phyloP scores from a whole-genome alignment of 1,139 yeast species.

The Torulaspora pretoriensis region DNA sequence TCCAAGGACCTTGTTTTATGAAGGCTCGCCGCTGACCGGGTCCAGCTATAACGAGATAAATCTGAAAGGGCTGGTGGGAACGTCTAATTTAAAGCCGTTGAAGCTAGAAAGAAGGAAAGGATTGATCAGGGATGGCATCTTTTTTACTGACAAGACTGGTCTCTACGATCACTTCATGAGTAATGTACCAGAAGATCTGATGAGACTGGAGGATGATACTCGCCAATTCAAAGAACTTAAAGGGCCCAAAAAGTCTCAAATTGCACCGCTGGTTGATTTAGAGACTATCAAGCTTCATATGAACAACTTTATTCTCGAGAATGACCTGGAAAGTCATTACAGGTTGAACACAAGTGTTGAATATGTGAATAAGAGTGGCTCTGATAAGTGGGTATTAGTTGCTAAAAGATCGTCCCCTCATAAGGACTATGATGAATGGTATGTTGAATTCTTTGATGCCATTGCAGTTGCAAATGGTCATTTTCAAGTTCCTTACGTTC shows the following conservation, averaged over 20 bases:
- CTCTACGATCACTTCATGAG: constrained; percentile 16
- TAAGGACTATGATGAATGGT: constrained; percentile 27
- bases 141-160: constrained; percentile 18
- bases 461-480: constrained; percentile 45
- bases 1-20: constrained; percentile 14
- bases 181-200: constrained; percentile 19
- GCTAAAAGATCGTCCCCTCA: constrained; percentile 15
- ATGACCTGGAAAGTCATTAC: constrained; percentile 8
- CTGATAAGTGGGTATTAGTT: constrained; percentile 16
- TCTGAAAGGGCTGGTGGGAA: constrained; percentile 14
- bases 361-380: constrained; percentile 17
- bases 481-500: constrained; percentile 46
- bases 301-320: constrained; percentile 7
- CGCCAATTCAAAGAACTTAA: background rate
- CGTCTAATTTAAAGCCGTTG: constrained; percentile 14
- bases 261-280: constrained; percentile 16
- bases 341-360: constrained; percentile 18
- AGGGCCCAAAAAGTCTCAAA: constrained; percentile 1
- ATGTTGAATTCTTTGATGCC: constrained; percentile 39
- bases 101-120: constrained; percentile 5
- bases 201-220: constrained; percentile 14
- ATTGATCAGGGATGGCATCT: constrained; percentile 15
- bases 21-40: constrained; percentile 16
- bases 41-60: constrained; percentile 7
- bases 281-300: constrained; percentile 10